Evolutionary conservation across 2,329 filamentous ascomycete genomes (phyloP).

Genomic region (Amauroascus verrucosus): DNA sequence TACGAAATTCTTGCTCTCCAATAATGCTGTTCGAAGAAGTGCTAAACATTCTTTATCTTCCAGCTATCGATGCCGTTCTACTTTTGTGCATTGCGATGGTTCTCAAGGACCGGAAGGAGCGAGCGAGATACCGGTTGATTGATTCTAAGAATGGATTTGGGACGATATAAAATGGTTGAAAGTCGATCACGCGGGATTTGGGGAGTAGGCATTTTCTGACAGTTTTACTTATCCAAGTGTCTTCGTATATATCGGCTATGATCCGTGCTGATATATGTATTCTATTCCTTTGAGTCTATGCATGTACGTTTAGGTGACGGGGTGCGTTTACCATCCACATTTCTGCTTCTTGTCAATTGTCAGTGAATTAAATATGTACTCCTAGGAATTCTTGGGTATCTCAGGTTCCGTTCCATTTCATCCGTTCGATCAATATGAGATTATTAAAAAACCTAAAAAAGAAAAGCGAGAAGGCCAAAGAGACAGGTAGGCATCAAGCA

Average conservation of each 20-base stretch:
- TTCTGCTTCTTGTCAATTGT: neutral
- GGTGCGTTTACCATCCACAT: neutral
- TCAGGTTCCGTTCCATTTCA: neutral
- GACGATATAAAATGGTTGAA: constrained; percentile 34
- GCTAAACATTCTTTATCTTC: neutral
- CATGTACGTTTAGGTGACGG: neutral
- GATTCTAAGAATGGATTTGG: constrained; percentile 62
- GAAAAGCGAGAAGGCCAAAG: neutral
- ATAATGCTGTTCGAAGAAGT: neutral
- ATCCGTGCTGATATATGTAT: neutral
- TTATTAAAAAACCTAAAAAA: neutral
- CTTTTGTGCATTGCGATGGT: constrained; percentile 64
- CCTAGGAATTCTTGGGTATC: constrained; percentile 1
- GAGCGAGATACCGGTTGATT: constrained; percentile 66
- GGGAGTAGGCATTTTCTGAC: neutral
- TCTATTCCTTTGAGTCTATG: neutral
- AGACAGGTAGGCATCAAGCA: neutral
- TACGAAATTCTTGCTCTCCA: constrained; percentile 22
- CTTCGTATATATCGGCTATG: neutral
- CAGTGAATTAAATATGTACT: neutral
- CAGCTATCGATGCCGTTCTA: constrained; percentile 55
- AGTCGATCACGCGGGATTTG: neutral
- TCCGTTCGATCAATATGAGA: neutral
- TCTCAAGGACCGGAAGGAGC: constrained; percentile 70
- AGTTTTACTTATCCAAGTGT: neutral